Base-by-base conservation (phyloP, 176 grass and related monocot genomes). In the Tillandsia leiboldiana region DNA sequence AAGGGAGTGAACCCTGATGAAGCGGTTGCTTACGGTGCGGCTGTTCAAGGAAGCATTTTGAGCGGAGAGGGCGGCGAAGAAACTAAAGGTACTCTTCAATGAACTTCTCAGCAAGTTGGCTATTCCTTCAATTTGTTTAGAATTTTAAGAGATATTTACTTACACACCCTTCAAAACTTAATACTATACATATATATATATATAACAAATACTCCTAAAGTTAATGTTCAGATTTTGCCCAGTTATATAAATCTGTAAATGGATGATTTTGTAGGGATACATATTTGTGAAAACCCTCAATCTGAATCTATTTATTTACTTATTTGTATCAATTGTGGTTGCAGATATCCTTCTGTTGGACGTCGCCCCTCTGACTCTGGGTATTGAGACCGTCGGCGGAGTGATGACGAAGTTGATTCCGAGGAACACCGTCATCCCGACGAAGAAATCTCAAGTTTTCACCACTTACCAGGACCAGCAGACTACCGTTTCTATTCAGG, bases 391-490 rank as follows among this genome's bases (percentile, higher is more conserved):
- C 1, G 84, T 84, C 0, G 88, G 84, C 27, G 89, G 81, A 79
- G 81, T 84, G 56, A 91, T 91, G 89, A 88, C 84, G 59, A 87
- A 84, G 77, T 49, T 87, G 69, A 91, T 91, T 77, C 88, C 84
- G 1, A 84, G 88, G 75, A 91, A 91, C 66, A 87, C 81, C 0
- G 81, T 87, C 8, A 91, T 91, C 68, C 88, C 88, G 13, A 82
- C 84, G 64, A 91, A 85, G 78, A 88, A 87, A 82, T 84, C 84
- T 1, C 85, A 82, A 70, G 85, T 88, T 64, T 87, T 91, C 85
- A 87, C 88, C 52, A 88, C 88, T 65, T 85, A 87, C 78, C 81
- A 84, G 75, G 84, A 85, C 49, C 84, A 91, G 65, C 88, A 91
- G 78, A 85, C 85, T 57, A 91, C 77, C 17, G 84, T 88, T 23